Base-by-base conservation (phyloP, 202 grass and related monocot species). In the Hordeum pubiflorum region DNA sequence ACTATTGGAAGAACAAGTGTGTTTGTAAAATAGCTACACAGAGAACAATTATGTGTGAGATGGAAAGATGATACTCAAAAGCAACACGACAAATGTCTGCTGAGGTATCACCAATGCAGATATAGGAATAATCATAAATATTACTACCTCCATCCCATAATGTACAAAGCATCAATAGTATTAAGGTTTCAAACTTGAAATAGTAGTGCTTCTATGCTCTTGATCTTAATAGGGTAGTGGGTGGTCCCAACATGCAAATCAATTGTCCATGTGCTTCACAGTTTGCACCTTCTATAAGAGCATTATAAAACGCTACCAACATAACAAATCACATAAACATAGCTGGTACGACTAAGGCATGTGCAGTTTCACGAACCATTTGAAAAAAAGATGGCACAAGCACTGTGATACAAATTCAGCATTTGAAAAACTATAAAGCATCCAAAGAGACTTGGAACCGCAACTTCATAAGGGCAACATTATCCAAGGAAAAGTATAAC, bases 1-100 rank as follows among this genome's bases (percentile, higher is more conserved):
- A 98, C 34, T 78, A 98, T 88, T 58, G 95, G 95, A 86, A 98
- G 90, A 80, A 98, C 91, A 78, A 98, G 85, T 60, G 95, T 98
- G 70, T 98, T 98, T 74, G 95, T 98, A 81, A 98, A 98, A 82
- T 90, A 98, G 81, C 95, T 98, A 90, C 63, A 87, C 18, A 15
- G 22, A 86, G 12, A 74, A 27, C 58, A 84, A 89, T 71, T 32
- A 71, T 65, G 20, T 24, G 67, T 87, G 61, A 50, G 40, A 81
- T 76, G 21, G 62, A 33, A 79, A 72, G 26, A 75, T 40, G 33
- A 10, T 69, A 37, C 13, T 72, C n/a, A 50, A 83, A 80, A 81
- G 7, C 2, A 34, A 39, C 10, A 38, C 27, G 57, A 79, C 22
- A 87, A 72, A 44, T 33, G 67, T 74, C 40, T 29, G 44, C 52